Conservation (phyloP, 1,139 yeast genomes). For the Suhomyces wounanorum region DNA sequence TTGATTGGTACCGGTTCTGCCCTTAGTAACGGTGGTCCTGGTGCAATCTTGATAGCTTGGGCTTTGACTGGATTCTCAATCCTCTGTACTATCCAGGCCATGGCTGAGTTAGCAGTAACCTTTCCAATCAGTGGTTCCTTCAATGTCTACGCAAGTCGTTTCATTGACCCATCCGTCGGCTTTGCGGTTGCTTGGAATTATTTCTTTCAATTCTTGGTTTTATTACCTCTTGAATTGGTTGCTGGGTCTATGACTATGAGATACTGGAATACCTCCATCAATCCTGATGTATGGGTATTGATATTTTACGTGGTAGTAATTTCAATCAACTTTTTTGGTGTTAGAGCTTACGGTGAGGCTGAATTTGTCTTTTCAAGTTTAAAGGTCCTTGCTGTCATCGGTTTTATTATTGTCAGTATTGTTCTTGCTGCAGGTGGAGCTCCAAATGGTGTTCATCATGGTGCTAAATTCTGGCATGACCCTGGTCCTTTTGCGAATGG, state of each 20-base stretch:
- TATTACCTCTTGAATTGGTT: constrained; percentile 35
- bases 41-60: constrained; percentile 53
- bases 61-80: constrained; percentile 32
- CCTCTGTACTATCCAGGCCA: constrained; percentile 35
- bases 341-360: constrained; percentile 38
- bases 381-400: constrained; percentile 35
- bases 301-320: constrained; percentile 32
- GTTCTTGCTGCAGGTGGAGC: constrained; percentile 38
- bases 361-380: constrained; percentile 35
- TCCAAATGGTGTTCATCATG: constrained; percentile 27
- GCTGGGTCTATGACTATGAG: constrained; percentile 35
- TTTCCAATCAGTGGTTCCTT: constrained; percentile 39
- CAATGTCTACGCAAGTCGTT: constrained; percentile 34
- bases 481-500: constrained; percentile 42
- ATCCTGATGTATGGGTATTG: constrained; percentile 36
- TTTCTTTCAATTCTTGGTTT: constrained; percentile 28
- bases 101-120: constrained; percentile 38
- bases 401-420: constrained; percentile 33
- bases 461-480: constrained; percentile 32
- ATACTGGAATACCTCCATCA: constrained; percentile 32
- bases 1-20: constrained; percentile 30
- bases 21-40: constrained; percentile 56
- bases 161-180: constrained; percentile 37
- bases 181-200: constrained; percentile 42
- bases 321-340: constrained; percentile 37